phyloP scores from a whole-genome alignment of 345 rosid species.

The Populus pruinosa region DNA sequence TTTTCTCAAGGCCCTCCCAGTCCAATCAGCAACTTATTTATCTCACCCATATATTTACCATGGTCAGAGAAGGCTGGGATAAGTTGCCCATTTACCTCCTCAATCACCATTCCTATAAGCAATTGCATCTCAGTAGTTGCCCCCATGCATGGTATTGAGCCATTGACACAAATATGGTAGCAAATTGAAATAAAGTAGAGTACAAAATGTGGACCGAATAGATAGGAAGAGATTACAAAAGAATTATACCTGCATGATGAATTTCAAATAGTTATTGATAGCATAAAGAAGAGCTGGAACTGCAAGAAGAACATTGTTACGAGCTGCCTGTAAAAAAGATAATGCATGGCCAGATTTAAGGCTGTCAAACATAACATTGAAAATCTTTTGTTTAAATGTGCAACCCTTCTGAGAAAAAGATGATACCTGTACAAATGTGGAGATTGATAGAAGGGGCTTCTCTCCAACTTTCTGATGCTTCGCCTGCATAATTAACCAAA shows the following conservation, averaged over 20 bases:
- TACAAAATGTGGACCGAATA: background rate
- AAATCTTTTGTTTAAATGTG: too few species aligned
- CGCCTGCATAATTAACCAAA: constrained; percentile 54
- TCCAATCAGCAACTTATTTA: background rate
- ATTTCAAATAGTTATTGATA: constrained; percentile 87
- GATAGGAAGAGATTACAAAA: background rate
- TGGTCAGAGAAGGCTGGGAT: background rate
- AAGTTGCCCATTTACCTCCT: background rate
- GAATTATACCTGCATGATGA: constrained; percentile 87
- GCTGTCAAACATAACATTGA: background rate
- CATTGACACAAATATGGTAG: background rate
- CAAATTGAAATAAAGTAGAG: background rate
- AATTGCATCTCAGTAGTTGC: background rate
- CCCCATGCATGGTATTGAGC: background rate
- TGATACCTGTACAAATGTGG: constrained; percentile 73
- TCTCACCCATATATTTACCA: background rate
- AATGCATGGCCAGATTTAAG: background rate
- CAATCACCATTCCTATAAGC: too few species aligned
- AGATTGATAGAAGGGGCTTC: constrained; percentile 77
- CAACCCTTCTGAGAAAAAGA: background rate
- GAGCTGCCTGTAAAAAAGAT: constrained; percentile 70
- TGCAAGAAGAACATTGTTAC: constrained; percentile 89
- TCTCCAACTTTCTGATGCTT: constrained; percentile 87
- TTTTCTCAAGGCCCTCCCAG: background rate
- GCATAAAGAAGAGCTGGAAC: constrained; percentile 94